These are phyloP conservation scores for Zygotorulaspora chibaensis DNA, from an alignment of 805 yeast species.

Conservation along the genomic window DNA sequence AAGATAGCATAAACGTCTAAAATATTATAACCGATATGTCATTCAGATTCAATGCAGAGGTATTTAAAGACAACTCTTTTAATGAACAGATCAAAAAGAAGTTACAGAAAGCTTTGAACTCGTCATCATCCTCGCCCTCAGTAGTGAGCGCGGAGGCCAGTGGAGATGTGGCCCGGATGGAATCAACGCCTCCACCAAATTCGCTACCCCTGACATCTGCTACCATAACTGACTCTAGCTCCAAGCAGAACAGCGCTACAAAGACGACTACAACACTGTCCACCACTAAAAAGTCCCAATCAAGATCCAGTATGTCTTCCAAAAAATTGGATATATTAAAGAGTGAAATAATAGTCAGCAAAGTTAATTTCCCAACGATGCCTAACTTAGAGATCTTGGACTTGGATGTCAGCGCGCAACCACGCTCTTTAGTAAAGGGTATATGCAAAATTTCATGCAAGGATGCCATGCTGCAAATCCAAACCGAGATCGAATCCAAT, in stretches of 20 bases:
- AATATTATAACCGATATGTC: slow-evolving; percentile 22
- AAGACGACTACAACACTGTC: slow-evolving; percentile 1
- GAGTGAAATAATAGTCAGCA: slow-evolving; percentile 31
- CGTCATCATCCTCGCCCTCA: slow-evolving; percentile 12
- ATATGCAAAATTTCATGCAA: slow-evolving; percentile 34
- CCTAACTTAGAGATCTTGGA: slow-evolving; percentile 35
- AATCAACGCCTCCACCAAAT: background rate
- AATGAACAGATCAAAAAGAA: slow-evolving; percentile 29
- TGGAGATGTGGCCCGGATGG: slow-evolving; percentile 1
- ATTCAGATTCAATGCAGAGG: slow-evolving; percentile 28
- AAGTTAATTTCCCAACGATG: slow-evolving; percentile 29
- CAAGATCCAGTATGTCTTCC: slow-evolving; percentile 11
- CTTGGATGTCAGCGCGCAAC: slow-evolving; percentile 31
- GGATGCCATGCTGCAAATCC: slow-evolving; percentile 32
- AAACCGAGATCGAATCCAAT: slow-evolving; percentile 36
- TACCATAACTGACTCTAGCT: background rate
- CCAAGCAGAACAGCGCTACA: background rate
- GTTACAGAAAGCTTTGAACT: slow-evolving; percentile 26
- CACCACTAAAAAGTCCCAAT: slow-evolving; percentile 1
- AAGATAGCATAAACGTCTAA: background rate
- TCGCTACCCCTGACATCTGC: background rate
- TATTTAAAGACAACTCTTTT: slow-evolving; percentile 31
- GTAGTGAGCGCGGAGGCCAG: slow-evolving; percentile 8
- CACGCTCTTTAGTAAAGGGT: slow-evolving; percentile 33
- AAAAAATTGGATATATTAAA: slow-evolving; percentile 25